Evolutionary conservation across 2,329 filamentous ascomycete species (phyloP), one percentile per base, ranked within the genome.

Genomic region (Fusarium tjaetaba): DNA sequence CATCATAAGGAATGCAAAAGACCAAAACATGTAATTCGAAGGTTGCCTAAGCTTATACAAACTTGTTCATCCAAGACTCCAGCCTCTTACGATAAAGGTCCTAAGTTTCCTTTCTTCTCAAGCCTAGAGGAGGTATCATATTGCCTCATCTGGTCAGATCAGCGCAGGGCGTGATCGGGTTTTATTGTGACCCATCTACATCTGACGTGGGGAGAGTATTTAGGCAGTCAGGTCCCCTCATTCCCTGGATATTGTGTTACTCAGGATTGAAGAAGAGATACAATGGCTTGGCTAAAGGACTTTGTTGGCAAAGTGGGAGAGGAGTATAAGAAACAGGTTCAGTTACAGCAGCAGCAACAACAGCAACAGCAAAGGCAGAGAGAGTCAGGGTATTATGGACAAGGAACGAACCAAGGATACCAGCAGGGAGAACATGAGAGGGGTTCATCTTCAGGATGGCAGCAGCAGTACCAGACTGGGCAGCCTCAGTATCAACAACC

Each of bases 281-380:
- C 22, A 32, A 79, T 79, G 77, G 75, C 72, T 22, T 75, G 76
- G 61, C 51, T 78, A 7, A 72, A 72, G 8, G 74, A 69, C 5
- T 61, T 75, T 24, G 49, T 79, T 13, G 74, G 68, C 11, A 79
- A 77, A 61, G 76, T 72, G 7, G 76, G 74, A 11, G 75, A 77
- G 30, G 67, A 75, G 57, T 76, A 74, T 38, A 68, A 64, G 38
- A 67, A 75, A 30, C 76, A 77, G 20, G 24, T 48, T 36, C 41
- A 61, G 46, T 34, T 48, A 63, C 63, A 70, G 53, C 49, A 52
- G 26, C 72, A 70, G 53, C 49, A 78, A 42, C 77, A 78, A 42
- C 32, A 42, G 42, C 30, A 38, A 9, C 43, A 46, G 39, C 32
- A 48, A 42, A 36, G 34, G 1, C 61, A 68, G 46, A 63, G 55